phyloP scores from a whole-genome alignment of 495 filamentous ascomycete genomes.

The Daldinia bambusicola region DNA sequence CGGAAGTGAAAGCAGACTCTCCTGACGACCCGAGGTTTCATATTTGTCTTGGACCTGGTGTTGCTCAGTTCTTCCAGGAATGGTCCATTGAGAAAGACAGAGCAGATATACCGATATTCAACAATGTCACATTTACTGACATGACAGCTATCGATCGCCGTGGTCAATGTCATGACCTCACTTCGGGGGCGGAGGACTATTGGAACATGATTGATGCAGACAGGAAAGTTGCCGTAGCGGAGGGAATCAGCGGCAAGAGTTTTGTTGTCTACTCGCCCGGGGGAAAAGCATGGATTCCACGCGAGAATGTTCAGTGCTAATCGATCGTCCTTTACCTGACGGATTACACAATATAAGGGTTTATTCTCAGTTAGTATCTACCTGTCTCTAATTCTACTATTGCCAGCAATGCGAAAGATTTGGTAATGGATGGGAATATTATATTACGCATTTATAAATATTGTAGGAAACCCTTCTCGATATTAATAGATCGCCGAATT shows the following conservation, averaged over 20 bases:
- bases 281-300: constrained; percentile 7
- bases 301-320: neutral
- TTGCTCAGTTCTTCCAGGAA: constrained; percentile 23
- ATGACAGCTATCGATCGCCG: constrained; percentile 4
- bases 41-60: constrained; percentile 23
- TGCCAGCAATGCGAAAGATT: neutral
- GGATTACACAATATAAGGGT: neutral
- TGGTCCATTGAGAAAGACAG: constrained; percentile 12
- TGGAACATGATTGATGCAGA: constrained; percentile 16
- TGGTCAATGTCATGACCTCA: constrained; percentile 13
- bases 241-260: constrained; percentile 1
- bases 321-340: neutral
- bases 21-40: constrained; percentile 13
- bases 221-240: neutral
- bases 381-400: neutral
- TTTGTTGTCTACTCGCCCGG: constrained; percentile 25
- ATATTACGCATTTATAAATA: constrained; percentile 4
- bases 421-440: neutral
- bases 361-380: neutral
- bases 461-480: neutral
- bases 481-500: constrained; percentile 24
- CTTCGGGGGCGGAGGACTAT: constrained; percentile 2
- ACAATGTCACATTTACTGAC: constrained; percentile 23
- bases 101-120: constrained; percentile 16
- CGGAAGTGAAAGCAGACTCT: neutral